Conservation (phyloP, 2,329 filamentous ascomycete species). For the Bipolaris zeicola region DNA sequence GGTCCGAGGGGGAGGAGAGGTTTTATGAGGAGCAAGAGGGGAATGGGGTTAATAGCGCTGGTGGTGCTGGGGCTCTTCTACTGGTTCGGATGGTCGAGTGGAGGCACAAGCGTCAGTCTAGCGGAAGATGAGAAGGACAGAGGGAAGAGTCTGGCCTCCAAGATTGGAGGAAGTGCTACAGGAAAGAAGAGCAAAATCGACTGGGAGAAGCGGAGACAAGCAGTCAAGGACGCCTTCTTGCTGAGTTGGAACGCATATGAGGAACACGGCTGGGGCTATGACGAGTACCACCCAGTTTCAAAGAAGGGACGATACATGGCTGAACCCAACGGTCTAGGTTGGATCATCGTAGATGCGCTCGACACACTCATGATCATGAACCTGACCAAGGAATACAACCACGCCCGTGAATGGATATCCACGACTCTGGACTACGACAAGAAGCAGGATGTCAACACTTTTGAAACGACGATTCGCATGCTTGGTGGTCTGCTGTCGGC, state of each 20-base stretch:
- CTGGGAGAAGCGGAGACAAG: conserved; percentile 78
- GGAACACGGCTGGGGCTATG: conserved; percentile 89
- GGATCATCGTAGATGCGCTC: conserved; percentile 96
- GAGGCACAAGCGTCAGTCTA: conserved; percentile 40
- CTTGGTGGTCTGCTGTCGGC: conserved; percentile 89
- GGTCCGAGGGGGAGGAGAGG: conserved; percentile 61
- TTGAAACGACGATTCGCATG: conserved; percentile 98
- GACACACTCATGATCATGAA: conserved; percentile 99
- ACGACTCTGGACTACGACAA: conserved; percentile 83
- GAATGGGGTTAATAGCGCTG: conserved; percentile 59
- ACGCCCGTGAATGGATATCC: conserved; percentile 88
- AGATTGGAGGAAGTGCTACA: conserved; percentile 39
- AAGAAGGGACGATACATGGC: conserved; percentile 85
- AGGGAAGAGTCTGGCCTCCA: conserved; percentile 37
- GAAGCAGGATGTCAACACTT: conserved; percentile 94
- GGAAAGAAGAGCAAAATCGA: conserved; percentile 57
- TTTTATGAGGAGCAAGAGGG: conserved; percentile 64
- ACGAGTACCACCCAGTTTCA: conserved; percentile 84
- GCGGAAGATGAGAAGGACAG: conserved; percentile 33
- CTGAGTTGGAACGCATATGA: conserved; percentile 93
- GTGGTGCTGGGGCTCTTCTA: conserved; percentile 67
- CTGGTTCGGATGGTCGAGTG: conserved; percentile 64
- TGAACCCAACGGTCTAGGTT: conserved; percentile 79
- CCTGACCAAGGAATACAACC: conserved; percentile 79
- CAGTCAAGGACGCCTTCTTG: conserved; percentile 86